Evolutionary conservation across 1,139 yeast species (phyloP), one percentile per base, ranked within the genome.

Genomic region (Nakaseomyces glabratus): DNA sequence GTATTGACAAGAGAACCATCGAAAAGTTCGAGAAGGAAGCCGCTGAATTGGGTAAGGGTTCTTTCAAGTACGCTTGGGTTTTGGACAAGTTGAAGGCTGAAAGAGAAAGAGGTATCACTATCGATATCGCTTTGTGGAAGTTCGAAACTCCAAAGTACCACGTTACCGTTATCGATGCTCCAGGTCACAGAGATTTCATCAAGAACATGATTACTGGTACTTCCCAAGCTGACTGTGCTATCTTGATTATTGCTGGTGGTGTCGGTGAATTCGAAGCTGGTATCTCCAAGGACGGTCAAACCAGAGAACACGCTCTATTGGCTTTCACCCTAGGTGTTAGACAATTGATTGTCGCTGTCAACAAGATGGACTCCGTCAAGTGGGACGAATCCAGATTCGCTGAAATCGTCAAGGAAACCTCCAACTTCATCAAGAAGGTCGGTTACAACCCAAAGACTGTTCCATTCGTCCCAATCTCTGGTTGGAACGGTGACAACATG

Each of bases 211-310:
- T 74, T 71, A 85, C 76, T 74, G 93, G 85, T 82, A 84, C 77
- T 46, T 81, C 93, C 62, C 93, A 90, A 68, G 98, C 97, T 35
- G 98, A 90, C 65, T 90, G 90, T 45, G 98, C 97, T 63, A 77
- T 90, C 49, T 74, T 90, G 59, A 97, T 90, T 40, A 90, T 90
- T 52, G 84, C 95, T 48, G 97, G 97, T 43, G 84, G 98, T 73
- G 86, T 86, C 67, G 98, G 98, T 65, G 98, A 90, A 64, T 90
- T 88, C 66, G 98, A 90, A 69, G 93, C 98, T 43, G 98, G 98
- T 46, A 90, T 90, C 61, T 97, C 93, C 69, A 84, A 88, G 68
- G 97, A 97, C 53, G 98, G 98, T 48, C 97, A 90, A 68, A 88
- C 98, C 44, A 80, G 97, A 68, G 98, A 90, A 70, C 98, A 90